A percentile compares a stretch with the other conserved stretches of the same genome.
phyloP scores from a whole-genome alignment of 2,329 filamentous ascomycete species.

The Chrysoporthe deuterocubensis region DNA sequence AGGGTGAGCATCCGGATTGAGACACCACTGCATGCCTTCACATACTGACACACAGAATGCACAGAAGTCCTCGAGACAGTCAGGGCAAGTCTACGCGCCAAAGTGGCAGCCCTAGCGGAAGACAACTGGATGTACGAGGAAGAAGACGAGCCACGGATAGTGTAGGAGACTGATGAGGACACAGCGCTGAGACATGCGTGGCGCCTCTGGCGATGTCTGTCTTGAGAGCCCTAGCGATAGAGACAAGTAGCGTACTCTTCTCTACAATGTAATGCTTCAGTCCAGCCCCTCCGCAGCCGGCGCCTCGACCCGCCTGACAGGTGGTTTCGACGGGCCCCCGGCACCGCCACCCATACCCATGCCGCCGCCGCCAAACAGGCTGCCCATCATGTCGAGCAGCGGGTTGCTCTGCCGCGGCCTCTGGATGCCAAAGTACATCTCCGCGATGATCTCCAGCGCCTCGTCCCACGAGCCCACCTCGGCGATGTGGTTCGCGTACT shows the following conservation, averaged over 20 bases:
- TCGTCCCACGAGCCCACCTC: conserved; percentile 81
- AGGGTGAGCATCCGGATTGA: conserved; percentile 54
- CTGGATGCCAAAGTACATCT: conserved; percentile 95
- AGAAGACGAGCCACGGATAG: conserved; percentile 56
- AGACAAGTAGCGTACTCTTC: neutral
- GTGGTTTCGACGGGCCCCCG: conserved; percentile 45
- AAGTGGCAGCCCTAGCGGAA: conserved; percentile 74
- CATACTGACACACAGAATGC: conserved; percentile 21
- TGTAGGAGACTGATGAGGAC: conserved; percentile 1
- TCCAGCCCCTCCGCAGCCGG: conserved; percentile 65
- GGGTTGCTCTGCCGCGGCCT: conserved; percentile 90
- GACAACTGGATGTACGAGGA: conserved; percentile 92
- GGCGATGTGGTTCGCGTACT: conserved; percentile 79
- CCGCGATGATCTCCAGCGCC: conserved; percentile 82
- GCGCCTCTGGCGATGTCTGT: neutral
- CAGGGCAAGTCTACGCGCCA: conserved; percentile 70
- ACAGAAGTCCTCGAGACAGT: conserved; percentile 72
- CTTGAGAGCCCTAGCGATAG: conserved; percentile 4
- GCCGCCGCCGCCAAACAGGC: conserved; percentile 80
- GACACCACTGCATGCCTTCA: neutral
- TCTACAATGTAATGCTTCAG: conserved; percentile 39
- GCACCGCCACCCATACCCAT: conserved; percentile 56
- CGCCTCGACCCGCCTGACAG: conserved; percentile 49
- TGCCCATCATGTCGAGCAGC: conserved; percentile 97
- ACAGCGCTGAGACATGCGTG: neutral